Conservation (phyloP, 495 filamentous ascomycete genomes). For the Podospora anserina region DNA sequence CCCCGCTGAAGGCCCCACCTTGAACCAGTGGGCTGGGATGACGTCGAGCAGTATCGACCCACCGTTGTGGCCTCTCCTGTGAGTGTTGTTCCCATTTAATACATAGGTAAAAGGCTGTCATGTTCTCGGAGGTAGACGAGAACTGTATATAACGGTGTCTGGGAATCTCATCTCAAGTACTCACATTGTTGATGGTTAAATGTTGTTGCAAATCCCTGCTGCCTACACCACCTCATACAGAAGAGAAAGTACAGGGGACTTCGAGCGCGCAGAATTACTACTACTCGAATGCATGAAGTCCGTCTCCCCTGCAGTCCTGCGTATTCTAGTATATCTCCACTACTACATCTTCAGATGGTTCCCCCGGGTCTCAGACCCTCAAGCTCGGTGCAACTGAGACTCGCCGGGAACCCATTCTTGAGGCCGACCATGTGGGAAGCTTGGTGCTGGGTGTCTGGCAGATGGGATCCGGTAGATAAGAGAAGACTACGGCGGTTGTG, state of each 20-base stretch:
- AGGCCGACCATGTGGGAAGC: not conserved
- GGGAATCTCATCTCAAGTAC: too few relatives aligned
- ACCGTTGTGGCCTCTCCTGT: not conserved
- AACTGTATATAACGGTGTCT: too few relatives aligned
- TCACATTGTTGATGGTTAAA: not conserved
- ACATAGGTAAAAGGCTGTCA: too few relatives aligned
- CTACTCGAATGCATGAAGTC: not conserved
- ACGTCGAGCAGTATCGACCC: not conserved
- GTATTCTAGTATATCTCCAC: not conserved
- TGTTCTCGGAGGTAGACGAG: too few relatives aligned
- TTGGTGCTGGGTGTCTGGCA: too few relatives aligned
- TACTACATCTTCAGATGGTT: not conserved
- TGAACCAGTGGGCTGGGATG: constrained; percentile 1
- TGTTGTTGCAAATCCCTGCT: not conserved
- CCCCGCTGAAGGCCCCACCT: not conserved
- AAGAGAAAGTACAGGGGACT: not conserved
- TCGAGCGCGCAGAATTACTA: not conserved
- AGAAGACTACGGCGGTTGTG: too few relatives aligned
- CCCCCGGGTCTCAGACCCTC: not conserved
- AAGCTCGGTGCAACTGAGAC: not conserved
- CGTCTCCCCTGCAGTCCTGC: not conserved
- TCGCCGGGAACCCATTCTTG: not conserved
- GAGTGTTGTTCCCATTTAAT: too few relatives aligned
- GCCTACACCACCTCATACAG: not conserved
- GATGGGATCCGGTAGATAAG: too few relatives aligned